Evolutionary conservation across 352 stramenopile genomes (phyloP).

Genomic region (Phytophthora megakarya): DNA sequence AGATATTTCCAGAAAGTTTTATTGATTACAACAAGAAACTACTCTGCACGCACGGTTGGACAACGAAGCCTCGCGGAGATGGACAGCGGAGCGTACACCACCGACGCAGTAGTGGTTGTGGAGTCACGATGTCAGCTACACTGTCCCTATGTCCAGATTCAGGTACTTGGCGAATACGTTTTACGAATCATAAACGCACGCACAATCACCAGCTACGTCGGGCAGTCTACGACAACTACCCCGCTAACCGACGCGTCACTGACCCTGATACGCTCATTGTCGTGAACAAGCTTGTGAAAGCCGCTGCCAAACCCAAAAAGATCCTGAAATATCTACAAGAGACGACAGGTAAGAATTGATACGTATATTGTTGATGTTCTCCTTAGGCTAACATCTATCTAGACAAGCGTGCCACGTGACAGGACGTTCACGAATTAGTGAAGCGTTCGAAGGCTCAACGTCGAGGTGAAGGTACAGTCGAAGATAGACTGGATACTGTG

Average conservation of each 20-base stretch:
- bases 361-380: no score
- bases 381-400: no score
- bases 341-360: neutral
- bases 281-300: slow-evolving; percentile 9
- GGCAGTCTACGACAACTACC: neutral
- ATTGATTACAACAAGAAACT: slow-evolving; percentile 9
- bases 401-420: neutral
- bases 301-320: slow-evolving; percentile 1
- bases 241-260: neutral
- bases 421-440: neutral
- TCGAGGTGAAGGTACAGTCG: neutral
- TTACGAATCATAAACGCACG: slow-evolving; percentile 5
- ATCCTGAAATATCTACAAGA: slow-evolving; percentile 15
- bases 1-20: slow-evolving; percentile 2
- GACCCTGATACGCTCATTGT: slow-evolving; percentile 1
- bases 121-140: neutral
- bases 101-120: neutral
- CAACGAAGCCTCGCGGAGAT: neutral
- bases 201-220: slow-evolving; percentile 4
- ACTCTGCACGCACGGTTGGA: slow-evolving; percentile 1
- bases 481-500: neutral
- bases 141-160: neutral
- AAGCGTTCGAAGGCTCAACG: neutral
- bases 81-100: slow-evolving; percentile 1
- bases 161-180: neutral